Conservation (phyloP, 148 eudicot genomes). For the Amaranthus cruentus region DNA sequence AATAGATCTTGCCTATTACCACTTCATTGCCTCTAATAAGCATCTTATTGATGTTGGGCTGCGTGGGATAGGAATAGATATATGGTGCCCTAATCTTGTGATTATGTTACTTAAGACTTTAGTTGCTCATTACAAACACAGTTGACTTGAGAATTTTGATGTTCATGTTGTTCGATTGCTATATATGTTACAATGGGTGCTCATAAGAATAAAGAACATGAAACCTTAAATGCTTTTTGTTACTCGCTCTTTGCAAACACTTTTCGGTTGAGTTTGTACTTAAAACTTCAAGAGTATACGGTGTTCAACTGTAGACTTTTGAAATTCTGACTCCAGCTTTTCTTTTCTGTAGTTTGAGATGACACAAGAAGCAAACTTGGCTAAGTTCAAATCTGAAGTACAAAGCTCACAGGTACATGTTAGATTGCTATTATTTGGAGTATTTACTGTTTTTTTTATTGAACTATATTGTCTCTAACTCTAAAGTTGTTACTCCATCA, state of each 20-base stretch:
- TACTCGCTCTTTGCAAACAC: background rate
- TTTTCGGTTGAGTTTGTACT: slow-evolving; percentile 5
- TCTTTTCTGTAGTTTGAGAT: slow-evolving; percentile 57
- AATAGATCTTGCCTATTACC: too few species aligned
- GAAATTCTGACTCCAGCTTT: background rate
- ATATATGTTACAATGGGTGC: background rate
- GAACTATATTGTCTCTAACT: background rate
- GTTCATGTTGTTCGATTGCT: background rate
- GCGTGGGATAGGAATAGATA: too few species aligned
- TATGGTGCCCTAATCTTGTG: too few species aligned
- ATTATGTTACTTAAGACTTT: too few species aligned
- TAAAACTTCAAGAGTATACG: background rate
- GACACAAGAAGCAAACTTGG: slow-evolving; percentile 67
- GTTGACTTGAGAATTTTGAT: background rate
- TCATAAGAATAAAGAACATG: background rate
- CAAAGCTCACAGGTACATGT: slow-evolving; percentile 77
- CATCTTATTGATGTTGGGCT: too few species aligned
- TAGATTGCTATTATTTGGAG: background rate
- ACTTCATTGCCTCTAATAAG: too few species aligned
- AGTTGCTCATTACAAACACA: too few species aligned
- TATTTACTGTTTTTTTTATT: slow-evolving; percentile 3
- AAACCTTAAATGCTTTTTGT: background rate
- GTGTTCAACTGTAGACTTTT: background rate
- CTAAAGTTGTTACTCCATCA: background rate
- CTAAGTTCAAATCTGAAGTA: slow-evolving; percentile 74